phyloP scores from a whole-genome alignment of 352 stramenopile species.

The Phytophthora pluvialis region DNA sequence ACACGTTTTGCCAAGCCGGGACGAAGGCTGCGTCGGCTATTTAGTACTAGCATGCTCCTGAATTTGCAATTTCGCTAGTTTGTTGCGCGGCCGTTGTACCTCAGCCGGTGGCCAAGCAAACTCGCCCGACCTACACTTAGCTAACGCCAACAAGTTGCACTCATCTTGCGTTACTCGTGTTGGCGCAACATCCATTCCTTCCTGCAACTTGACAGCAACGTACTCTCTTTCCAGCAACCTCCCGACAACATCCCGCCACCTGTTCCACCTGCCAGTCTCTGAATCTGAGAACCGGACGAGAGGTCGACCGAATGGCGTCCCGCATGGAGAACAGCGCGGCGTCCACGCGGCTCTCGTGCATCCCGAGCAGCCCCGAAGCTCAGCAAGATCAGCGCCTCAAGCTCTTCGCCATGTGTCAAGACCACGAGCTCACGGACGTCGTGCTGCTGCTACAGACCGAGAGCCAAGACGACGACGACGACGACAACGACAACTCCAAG shows the following conservation, averaged over 20 bases:
- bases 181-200: background rate
- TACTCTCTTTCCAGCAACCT: background rate
- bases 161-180: background rate
- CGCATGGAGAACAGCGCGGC: slow-evolving; percentile 38
- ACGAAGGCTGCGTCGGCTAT: too few species aligned
- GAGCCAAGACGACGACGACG: slow-evolving; percentile 1
- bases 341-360: background rate
- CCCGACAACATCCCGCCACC: background rate
- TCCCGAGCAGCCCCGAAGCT: slow-evolving; percentile 16
- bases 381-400: slow-evolving; percentile 49
- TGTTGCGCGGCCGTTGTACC: too few species aligned
- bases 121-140: too few species aligned
- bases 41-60: too few species aligned
- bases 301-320: slow-evolving; percentile 23
- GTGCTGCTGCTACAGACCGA: slow-evolving; percentile 56
- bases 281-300: slow-evolving; percentile 21
- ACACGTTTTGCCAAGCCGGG: too few species aligned
- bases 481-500: background rate
- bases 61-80: too few species aligned
- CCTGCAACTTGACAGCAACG: background rate
- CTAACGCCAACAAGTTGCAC: background rate
- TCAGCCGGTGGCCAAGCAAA: too few species aligned
- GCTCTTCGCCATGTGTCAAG: slow-evolving; percentile 56
- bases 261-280: background rate
- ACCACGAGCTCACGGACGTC: slow-evolving; percentile 66